Conservation (phyloP, 2,329 filamentous ascomycete species). For the Colletotrichum sp. region DNA sequence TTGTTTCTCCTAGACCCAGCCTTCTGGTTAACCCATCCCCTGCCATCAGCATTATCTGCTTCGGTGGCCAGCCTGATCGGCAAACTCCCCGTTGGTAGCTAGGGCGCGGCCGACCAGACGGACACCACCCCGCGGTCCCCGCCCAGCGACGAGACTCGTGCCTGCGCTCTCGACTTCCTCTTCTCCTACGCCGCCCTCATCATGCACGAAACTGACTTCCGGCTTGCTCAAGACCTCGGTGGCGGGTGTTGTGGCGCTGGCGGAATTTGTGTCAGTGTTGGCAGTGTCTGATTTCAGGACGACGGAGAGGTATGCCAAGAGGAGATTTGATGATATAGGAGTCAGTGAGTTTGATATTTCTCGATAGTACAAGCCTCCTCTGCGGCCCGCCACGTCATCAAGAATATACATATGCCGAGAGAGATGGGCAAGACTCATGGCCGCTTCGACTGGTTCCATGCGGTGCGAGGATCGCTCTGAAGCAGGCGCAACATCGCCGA, state of each 20-base stretch:
- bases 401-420: not conserved
- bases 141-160: not conserved
- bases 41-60: not conserved
- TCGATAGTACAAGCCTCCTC: not conserved
- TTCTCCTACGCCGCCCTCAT: not conserved
- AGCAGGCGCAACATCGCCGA: too few species aligned
- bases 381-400: not conserved
- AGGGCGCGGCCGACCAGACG: not conserved
- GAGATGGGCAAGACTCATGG: not conserved
- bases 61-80: not conserved
- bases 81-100: not conserved
- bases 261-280: not conserved
- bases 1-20: not conserved
- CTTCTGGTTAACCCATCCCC: not conserved
- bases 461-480: too few species aligned
- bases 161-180: not conserved
- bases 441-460: not conserved
- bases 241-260: not conserved
- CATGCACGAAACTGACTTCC: not conserved
- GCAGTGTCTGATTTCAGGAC: not conserved
- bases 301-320: rapidly evolving
- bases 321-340: not conserved
- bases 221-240: not conserved
- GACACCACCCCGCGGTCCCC: rapidly evolving
- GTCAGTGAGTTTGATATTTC: rapidly evolving